A percentile compares a stretch with the other conserved stretches of the same genome.
These are phyloP conservation scores for Chytriomyces sp. DNA, from an alignment of 192 early-diverging fungal genomes.

Conservation along the genomic window DNA sequence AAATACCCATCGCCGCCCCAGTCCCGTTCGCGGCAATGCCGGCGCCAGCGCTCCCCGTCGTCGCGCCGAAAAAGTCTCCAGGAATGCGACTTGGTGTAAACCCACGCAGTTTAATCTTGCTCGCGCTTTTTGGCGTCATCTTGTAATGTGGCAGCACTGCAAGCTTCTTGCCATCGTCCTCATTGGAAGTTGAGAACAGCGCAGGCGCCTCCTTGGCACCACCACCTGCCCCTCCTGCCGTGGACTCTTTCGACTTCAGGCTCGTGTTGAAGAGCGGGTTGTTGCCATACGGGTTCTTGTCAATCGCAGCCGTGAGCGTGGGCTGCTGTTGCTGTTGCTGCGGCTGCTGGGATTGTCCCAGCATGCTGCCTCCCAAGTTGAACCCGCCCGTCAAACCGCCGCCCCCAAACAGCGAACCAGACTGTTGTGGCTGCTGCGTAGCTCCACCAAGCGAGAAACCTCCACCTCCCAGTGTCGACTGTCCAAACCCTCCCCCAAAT, in stretches of 20 bases:
- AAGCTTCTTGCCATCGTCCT: conserved; percentile 62
- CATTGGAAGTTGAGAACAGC: conserved; percentile 33
- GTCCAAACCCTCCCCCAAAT: conserved; percentile 27
- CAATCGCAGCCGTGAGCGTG: conserved; percentile 72
- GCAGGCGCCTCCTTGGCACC: conserved; percentile 30
- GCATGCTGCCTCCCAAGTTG: not conserved
- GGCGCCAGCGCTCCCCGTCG: not conserved
- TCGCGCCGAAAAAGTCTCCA: conserved; percentile 17
- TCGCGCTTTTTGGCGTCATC: conserved; percentile 70
- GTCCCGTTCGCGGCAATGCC: not conserved
- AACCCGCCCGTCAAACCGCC: conserved; percentile 17
- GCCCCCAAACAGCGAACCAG: conserved; percentile 27
- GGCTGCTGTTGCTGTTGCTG: conserved; percentile 27
- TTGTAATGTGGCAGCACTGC: conserved; percentile 72
- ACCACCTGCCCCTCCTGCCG: conserved; percentile 25
- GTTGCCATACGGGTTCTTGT: conserved; percentile 84
- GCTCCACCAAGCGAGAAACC: conserved; percentile 12
- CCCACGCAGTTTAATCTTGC: conserved; percentile 76
- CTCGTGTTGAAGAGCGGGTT: conserved; percentile 69
- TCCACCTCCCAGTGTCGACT: conserved; percentile 12
- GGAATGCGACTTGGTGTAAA: conserved; percentile 51
- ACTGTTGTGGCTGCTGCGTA: conserved; percentile 5
- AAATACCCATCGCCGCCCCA: not conserved
- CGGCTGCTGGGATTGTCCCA: not conserved
- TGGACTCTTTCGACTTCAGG: not conserved